Base-by-base conservation (phyloP, 2,329 filamentous ascomycete genomes). In the Epicoccum sorghinum region DNA sequence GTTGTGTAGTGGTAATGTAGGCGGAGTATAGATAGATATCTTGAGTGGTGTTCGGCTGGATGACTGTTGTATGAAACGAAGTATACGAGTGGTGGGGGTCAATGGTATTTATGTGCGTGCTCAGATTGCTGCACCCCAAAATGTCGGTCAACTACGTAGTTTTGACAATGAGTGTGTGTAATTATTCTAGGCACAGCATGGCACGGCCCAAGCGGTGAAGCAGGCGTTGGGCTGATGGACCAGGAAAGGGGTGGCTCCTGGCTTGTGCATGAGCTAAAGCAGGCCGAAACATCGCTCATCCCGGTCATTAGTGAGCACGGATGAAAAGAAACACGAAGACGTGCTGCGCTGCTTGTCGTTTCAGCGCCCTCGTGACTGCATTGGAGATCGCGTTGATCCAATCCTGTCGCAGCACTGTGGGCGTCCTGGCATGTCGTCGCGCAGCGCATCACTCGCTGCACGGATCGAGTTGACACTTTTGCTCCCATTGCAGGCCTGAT, bases 331-430 rank as follows among this genome's bases (percentile, higher is more conserved):
- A 72, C 70, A 74, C 71, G 70, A 72, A 68, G 65, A 62, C 61
- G 56, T 60, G 55, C 58, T 62, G 58, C 63, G 58, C 64, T 63
- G 62, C 59, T 60, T 63, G 64, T 66, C 67, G 72, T 75, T 75
- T 75, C 73, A 75, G 68, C 67, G 65, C 57, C 70, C 73, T 74
- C 71, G 73, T 75, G 72, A 74, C 71, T 64, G 67, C 8, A 62
- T 55, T 68, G 67, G 71, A 68, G 64, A 70, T 72, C 61, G 57
- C 60, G 60, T 46, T 68, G 68, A 70, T 71, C 72, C 68, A 71
- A 69, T 70, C 64, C 65, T 57, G 60, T 65, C 59, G 56, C 63
- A 65, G 65, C 46, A 59, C 55, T 57, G 57, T 63, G 58, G 58
- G 63, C 60, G 58, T 60, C 41, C 49, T 48, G 46, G 59, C 42